phyloP scores from a whole-genome alignment of 2,329 filamentous ascomycete species.

The Pseudogymnoascus destructans region DNA sequence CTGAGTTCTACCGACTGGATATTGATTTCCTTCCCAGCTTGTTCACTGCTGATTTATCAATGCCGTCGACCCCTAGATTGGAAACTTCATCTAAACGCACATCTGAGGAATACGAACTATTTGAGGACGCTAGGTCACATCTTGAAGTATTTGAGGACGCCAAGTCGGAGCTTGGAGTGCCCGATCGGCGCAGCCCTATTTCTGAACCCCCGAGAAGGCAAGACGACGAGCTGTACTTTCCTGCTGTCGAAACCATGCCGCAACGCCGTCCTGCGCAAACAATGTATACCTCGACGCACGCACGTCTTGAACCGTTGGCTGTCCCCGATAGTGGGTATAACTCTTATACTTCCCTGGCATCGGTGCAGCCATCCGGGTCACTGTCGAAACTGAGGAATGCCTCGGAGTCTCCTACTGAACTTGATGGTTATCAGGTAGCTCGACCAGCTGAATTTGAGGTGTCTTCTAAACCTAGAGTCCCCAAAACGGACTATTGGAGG shows the following conservation, averaged over 20 bases:
- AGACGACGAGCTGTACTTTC: not conserved
- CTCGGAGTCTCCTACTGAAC: not conserved
- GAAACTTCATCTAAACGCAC: conserved; percentile 37
- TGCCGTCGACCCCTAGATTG: conserved; percentile 26
- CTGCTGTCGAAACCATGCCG: not conserved
- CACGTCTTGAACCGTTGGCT: not conserved
- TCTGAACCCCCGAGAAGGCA: not conserved
- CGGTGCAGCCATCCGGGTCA: not conserved
- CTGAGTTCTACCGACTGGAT: conserved; percentile 12
- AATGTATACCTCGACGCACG: not conserved
- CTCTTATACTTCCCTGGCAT: not conserved
- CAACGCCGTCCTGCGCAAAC: not conserved
- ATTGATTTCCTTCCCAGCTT: conserved; percentile 24
- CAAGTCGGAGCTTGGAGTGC: not conserved
- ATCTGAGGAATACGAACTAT: conserved; percentile 36
- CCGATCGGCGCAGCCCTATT: not conserved
- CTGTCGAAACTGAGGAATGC: not conserved
- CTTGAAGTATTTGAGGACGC: not conserved
- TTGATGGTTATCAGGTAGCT: not conserved
- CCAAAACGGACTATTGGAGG: not conserved
- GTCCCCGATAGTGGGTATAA: conserved; percentile 27
- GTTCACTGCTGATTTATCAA: conserved; percentile 27
- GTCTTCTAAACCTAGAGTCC: not conserved
- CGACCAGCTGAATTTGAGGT: not conserved
- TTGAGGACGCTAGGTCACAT: conserved; percentile 40